phyloP scores from a whole-genome alignment of 345 rosid genomes.

The Sisymbrium altissimum region DNA sequence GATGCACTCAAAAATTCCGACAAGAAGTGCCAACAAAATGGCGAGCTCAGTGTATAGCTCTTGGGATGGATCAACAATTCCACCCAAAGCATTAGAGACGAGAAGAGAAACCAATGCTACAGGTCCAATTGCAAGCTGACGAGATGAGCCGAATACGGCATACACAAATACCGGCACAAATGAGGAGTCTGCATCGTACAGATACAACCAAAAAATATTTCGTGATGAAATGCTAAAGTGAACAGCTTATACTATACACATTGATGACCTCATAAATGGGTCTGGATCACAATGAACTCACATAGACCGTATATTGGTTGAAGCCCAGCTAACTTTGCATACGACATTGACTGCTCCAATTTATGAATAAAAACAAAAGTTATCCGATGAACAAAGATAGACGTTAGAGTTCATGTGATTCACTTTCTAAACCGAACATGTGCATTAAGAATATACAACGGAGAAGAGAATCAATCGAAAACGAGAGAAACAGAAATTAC shows the following conservation, averaged over 20 bases:
- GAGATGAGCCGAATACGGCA: conserved; percentile 87
- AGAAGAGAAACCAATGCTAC: conserved; percentile 98
- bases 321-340: conserved; percentile 96
- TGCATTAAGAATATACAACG: neutral
- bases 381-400: neutral
- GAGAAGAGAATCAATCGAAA: too few relatives aligned
- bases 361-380: too few relatives aligned
- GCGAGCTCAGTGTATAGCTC: conserved; percentile 90
- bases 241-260: neutral
- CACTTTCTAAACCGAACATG: neutral
- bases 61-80: conserved; percentile 68
- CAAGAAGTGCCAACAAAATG: conserved; percentile 82
- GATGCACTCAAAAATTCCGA: conserved; percentile 79
- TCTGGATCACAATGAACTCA: conserved; percentile 51
- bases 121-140: conserved; percentile 97
- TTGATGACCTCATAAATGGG: too few relatives aligned
- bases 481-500: conserved; percentile 29
- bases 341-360: conserved; percentile 88
- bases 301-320: conserved; percentile 87
- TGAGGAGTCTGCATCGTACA: conserved; percentile 63
- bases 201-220: neutral
- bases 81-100: conserved; percentile 77
- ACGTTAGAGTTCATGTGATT: neutral
- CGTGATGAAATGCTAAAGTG: neutral
- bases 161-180: conserved; percentile 87